A percentile compares a stretch with the other conserved stretches of the same genome.
phyloP scores from a whole-genome alignment of 106 monocot genomes.

The Phalaenopsis aphrodite region DNA sequence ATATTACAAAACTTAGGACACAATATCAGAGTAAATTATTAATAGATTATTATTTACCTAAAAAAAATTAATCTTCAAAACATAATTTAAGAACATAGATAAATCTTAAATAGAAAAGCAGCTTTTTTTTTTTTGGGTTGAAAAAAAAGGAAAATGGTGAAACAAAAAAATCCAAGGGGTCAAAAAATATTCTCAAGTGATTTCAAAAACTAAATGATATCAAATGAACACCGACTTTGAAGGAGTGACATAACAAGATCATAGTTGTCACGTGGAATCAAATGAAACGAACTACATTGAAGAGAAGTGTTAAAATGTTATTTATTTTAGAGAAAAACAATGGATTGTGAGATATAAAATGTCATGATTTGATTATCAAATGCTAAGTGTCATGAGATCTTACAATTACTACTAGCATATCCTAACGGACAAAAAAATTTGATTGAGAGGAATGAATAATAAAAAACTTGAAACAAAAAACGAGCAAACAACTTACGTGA shows the following conservation, averaged over 20 bases:
- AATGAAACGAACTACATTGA: background rate
- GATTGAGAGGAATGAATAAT: background rate
- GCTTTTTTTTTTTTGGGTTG: background rate
- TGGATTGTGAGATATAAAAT: background rate
- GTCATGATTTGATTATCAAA: background rate
- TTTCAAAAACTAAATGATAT: background rate
- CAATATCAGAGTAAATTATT: background rate
- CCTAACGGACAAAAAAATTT: background rate
- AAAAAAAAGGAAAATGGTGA: background rate
- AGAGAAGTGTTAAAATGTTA: background rate
- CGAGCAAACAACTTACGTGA: slow-evolving; percentile 63
- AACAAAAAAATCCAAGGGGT: background rate
- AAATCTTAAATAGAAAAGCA: background rate
- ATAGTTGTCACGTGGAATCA: background rate
- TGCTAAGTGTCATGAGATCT: background rate
- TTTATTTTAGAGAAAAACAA: background rate
- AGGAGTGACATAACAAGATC: background rate
- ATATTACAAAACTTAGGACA: background rate
- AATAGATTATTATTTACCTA: background rate
- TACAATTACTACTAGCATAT: background rate
- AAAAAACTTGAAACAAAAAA: background rate
- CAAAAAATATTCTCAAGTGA: background rate
- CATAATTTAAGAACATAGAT: background rate
- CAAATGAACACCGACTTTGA: background rate
- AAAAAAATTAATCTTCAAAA: background rate